Percentiles rank a stretch among this genome's conserved stretches.
Evolutionary conservation across 306 rosid genomes (phyloP).

Genomic region (Astragalus glycyphyllos): DNA sequence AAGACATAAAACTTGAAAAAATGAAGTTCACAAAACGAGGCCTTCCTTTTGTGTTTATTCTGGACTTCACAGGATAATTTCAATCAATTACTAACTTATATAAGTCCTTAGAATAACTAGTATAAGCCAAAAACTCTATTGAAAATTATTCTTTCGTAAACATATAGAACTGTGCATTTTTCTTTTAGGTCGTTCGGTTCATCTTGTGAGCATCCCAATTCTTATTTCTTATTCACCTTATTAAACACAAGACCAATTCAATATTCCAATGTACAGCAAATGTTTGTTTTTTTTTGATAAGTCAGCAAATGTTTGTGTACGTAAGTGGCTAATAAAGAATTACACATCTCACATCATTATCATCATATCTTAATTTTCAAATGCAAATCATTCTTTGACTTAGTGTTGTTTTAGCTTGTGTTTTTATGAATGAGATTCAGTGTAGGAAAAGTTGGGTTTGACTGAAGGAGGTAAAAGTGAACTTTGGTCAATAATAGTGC

Average conservation of each 20-base stretch:
- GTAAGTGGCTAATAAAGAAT: neutral
- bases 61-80: no score
- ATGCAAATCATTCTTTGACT: neutral
- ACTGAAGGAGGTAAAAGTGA: no score
- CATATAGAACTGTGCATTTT: neutral
- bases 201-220: neutral
- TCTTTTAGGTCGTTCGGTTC: neutral
- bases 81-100: no score
- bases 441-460: no score
- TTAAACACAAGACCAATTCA: constrained; percentile 24
- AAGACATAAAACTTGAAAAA: no score
- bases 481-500: no score
- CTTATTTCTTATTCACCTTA: constrained; percentile 22
- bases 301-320: neutral
- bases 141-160: neutral
- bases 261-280: constrained; percentile 1
- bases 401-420: no score
- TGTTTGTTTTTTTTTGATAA: no score
- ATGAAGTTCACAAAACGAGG: no score
- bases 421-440: no score
- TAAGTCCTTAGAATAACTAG: no score
- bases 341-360: neutral
- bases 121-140: neutral
- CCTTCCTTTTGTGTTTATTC: no score
- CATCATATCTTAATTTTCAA: neutral